Base-by-base conservation (phyloP, 345 rosid species). In the Eucalyptus erythrocorys region DNA sequence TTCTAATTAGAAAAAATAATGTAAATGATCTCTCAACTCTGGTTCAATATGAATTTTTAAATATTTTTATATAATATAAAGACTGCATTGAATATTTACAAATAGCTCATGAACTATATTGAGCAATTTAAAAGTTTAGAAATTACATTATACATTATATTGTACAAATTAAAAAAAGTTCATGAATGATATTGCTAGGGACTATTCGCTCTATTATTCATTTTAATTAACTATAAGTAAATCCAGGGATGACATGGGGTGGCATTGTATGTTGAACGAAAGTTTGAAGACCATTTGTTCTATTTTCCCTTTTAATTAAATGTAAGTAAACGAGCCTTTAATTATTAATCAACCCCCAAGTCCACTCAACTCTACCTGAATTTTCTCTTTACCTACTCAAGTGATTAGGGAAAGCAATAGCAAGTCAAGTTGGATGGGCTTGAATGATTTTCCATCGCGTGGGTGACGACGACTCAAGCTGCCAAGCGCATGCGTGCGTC, bases 151-250 rank as follows among this genome's bases (percentile, higher is more conserved):
- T 24, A 76, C 0, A 21, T 0, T 21, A 1, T 6, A 10, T 71
- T 5, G 4, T 2, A 17, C 3, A 3, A 17, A 68, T 71, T 71
- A 21, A 51, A 71, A 71, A 19, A 34, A 34, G 0, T 17, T 9
- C 1, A 34, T 0, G 0, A 6, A 16, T 16, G 2, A 66, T 3
- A 15, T 68, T 16, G 3, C 12, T 0, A 51, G 0, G 5, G 5
- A 51, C 10, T 21, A 21, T 51, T 51, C 3, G 1, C 26, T 1
- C 0, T 51, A 3, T 32, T 66, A n/a, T 66, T 0, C 1, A 4
- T 32, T 2, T 15, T 66, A 7, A 66, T 66, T 15, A 66, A 66
- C 6, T 1, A 11, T 17, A 17, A 34, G 81, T 34, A 34, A 71
- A 71, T 51, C 4, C 0, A 51, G 0, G 4, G 24, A 51, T 4